Base-by-base conservation (phyloP, 139 green algal species). In the Chlamydomonas schloesseri region DNA sequence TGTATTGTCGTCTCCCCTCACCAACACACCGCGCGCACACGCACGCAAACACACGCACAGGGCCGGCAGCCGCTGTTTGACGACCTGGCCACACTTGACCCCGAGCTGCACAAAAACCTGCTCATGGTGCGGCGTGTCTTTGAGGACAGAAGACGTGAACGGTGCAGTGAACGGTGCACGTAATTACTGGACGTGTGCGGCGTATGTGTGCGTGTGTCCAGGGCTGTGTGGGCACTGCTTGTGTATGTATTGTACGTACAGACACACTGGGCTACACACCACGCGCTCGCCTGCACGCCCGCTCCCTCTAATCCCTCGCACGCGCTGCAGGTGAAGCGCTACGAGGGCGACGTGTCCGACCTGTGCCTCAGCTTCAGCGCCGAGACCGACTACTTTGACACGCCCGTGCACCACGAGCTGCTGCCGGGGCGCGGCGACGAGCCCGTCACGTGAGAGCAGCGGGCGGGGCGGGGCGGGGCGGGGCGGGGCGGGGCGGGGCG, bases 291-390 rank as follows among this genome's bases (percentile, higher is more conserved):
- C n/a, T n/a, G n/a, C n/a, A n/a, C n/a, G n/a, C n/a, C n/a, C n/a
- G n/a, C n/a, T n/a, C n/a, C n/a, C n/a, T n/a, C n/a, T n/a, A n/a
- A n/a, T n/a, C n/a, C n/a, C n/a, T n/a, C 31, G 20, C 33, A 10
- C 14, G n/a, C 9, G 0, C 74, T 31, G 55, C 89, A 93, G 86
- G 78, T 98, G 0, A 97, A 96, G 88, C 78, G 74, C 47, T 97
- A 95, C 77, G 84, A 94, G 24, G 94, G 94, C 1, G 81, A 96
- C 47, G 88, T 94, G 24, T 85, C 82, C 34, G 92, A 96, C 80
- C 91, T 98, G 50, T 79, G 91, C n/a, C 92, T 98, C 18, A 95
- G 95, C 79, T 98, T 98, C 78, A 90, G 78, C 0, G 92, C 94
- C 2, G 93, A 96, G 53, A 75, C 78, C 28, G 78, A 84, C 64